phyloP scores from a whole-genome alignment of 257 asterid genomes.

The Solanum corneliomulleri region DNA sequence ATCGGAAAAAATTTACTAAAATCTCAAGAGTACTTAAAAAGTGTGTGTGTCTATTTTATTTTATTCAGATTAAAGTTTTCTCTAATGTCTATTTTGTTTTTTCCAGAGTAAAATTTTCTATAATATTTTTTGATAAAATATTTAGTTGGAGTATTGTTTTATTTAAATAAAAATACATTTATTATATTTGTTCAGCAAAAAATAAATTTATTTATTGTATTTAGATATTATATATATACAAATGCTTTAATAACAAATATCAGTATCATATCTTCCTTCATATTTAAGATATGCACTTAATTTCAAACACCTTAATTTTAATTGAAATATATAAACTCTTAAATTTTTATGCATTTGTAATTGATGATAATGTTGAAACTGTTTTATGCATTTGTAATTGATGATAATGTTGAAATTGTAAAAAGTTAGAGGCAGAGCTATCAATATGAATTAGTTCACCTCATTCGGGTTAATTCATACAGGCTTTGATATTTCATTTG shows the following conservation, averaged over 20 bases:
- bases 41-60: background rate
- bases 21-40: background rate
- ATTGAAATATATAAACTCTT: no score
- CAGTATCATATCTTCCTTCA: no score
- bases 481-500: accelerated
- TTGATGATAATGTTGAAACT: background rate
- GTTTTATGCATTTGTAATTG: background rate
- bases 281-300: no score
- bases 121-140: no score
- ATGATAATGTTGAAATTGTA: background rate
- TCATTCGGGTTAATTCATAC: no score
- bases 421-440: background rate
- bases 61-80: background rate
- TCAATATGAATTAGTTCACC: no score
- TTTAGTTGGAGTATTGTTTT: no score
- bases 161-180: no score
- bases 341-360: background rate
- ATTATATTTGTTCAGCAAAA: no score
- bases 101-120: background rate
- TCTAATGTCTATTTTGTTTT: background rate
- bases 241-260: no score
- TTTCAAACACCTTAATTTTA: background rate
- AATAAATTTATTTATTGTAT: no score
- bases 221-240: no score
- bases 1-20: background rate